Percentiles rank a stretch among this genome's conserved stretches.
These are phyloP conservation scores for Aschersonia sp. DNA, from an alignment of 2,329 filamentous ascomycete species.

Conservation along the genomic window DNA sequence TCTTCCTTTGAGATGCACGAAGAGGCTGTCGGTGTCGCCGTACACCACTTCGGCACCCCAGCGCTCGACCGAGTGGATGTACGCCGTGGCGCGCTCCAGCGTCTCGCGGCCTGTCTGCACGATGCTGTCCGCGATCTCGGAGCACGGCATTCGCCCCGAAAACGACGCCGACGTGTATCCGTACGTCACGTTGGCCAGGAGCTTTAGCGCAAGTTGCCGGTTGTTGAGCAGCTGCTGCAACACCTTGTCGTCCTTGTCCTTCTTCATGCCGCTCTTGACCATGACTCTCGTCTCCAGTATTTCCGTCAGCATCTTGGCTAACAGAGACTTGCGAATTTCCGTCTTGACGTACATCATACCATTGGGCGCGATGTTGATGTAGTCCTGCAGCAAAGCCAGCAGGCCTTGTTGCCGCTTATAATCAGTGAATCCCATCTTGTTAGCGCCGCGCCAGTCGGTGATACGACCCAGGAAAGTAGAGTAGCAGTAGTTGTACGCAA, in stretches of 20 bases:
- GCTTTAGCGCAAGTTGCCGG: constrained; percentile 80
- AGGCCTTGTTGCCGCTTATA: constrained; percentile 67
- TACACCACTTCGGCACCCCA: constrained; percentile 98
- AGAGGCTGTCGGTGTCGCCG: constrained; percentile 92
- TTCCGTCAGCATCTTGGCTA: constrained; percentile 94
- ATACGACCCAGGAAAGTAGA: constrained; percentile 88
- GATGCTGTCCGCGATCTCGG: constrained; percentile 95
- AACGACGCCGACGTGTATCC: constrained; percentile 96
- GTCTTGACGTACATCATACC: constrained; percentile 91
- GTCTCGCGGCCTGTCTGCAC: constrained; percentile 94
- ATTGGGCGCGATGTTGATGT: constrained; percentile 88
- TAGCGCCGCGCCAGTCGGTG: constrained; percentile 72
- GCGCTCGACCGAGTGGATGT: constrained; percentile 73
- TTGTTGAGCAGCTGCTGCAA: constrained; percentile 85
- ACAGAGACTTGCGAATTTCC: constrained; percentile 72
- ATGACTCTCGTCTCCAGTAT: constrained; percentile 93
- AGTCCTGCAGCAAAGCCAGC: constrained; percentile 62
- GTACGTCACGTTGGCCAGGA: constrained; percentile 98
- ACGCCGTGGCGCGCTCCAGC: constrained; percentile 79
- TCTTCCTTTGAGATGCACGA: constrained; percentile 77
- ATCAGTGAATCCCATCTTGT: constrained; percentile 89
- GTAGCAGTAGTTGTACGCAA: constrained; percentile 98
- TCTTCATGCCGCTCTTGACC: constrained; percentile 96
- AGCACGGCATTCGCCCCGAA: constrained; percentile 93
- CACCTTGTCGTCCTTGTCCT: constrained; percentile 74